Percentiles rank a stretch among this genome's conserved stretches.
Evolutionary conservation across 2,329 filamentous ascomycete species (phyloP).

Genomic region (Paracamarosporium sp.): DNA sequence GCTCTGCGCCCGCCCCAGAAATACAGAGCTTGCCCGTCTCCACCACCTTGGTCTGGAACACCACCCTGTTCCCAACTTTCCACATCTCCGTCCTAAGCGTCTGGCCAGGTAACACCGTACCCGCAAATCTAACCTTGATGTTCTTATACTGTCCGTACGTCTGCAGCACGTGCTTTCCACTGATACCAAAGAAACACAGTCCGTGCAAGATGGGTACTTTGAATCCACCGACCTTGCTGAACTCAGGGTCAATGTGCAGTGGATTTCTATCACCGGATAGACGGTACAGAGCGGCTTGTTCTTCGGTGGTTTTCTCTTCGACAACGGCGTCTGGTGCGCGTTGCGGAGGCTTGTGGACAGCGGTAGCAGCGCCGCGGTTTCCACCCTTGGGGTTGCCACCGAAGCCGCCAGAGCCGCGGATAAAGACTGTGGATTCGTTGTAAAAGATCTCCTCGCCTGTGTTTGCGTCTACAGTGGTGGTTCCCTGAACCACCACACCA

Average conservation of each 20-base stretch:
- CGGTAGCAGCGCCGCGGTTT: conserved; percentile 81
- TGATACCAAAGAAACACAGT: conserved; percentile 92
- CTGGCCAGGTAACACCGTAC: conserved; percentile 84
- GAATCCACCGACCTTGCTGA: conserved; percentile 95
- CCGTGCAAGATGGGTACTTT: conserved; percentile 93
- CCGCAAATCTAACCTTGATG: conserved; percentile 91
- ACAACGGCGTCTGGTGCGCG: conserved; percentile 80
- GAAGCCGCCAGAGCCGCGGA: conserved; percentile 90
- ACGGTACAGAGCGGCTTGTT: conserved; percentile 93
- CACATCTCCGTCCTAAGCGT: conserved; percentile 93
- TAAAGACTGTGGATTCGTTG: conserved; percentile 93
- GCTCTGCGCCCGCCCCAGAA: conserved; percentile 78
- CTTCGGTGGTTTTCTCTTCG: conserved; percentile 84
- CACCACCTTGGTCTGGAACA: conserved; percentile 88
- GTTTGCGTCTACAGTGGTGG: conserved; percentile 82
- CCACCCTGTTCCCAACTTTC: conserved; percentile 79
- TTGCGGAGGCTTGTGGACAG: conserved; percentile 77
- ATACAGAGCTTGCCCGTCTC: conserved; percentile 93
- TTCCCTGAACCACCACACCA: conserved; percentile 80
- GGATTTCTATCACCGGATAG: conserved; percentile 96
- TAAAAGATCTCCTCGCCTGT: conserved; percentile 94
- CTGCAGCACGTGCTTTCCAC: conserved; percentile 87
- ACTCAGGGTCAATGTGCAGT: conserved; percentile 91
- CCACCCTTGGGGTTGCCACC: conserved; percentile 78
- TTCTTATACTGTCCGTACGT: conserved; percentile 85